Percentiles rank a stretch among this genome's conserved stretches.
Conservation (phyloP, 2,329 filamentous ascomycete species). For the Scedosporium dehoogii region DNA sequence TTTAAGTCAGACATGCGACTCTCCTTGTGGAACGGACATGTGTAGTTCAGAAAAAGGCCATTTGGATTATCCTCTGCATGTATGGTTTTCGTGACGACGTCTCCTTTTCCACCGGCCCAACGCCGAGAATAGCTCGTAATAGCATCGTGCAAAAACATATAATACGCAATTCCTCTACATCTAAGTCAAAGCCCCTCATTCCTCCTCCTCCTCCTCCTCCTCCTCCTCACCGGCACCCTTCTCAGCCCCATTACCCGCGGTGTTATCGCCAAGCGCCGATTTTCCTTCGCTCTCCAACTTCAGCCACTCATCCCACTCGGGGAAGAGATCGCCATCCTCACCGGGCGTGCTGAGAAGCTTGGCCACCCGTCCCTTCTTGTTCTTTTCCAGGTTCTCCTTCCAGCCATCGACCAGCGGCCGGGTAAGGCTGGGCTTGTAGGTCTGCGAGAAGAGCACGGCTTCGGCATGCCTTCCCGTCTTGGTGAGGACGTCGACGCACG, state of each 20-base stretch:
- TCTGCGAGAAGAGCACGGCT: conserved; percentile 86
- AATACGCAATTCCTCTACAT: background rate
- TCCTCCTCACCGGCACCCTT: conserved; percentile 15
- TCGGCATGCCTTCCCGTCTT: conserved; percentile 75
- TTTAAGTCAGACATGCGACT: too few relatives aligned
- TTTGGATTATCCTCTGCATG: conserved; percentile 1
- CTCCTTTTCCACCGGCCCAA: conserved; percentile 2
- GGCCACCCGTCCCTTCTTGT: conserved; percentile 74
- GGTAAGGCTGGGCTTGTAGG: conserved; percentile 79
- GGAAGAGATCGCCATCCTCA: conserved; percentile 81
- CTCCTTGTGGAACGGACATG: background rate
- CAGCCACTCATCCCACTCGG: conserved; percentile 90
- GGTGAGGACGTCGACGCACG: conserved; percentile 68
- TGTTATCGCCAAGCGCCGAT: conserved; percentile 4
- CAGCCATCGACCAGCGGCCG: conserved; percentile 60
- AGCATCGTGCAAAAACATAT: background rate
- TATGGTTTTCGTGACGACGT: background rate
- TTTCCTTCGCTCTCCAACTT: conserved; percentile 65
- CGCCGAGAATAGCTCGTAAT: background rate
- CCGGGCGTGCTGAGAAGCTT: conserved; percentile 75
- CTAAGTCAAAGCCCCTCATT: background rate
- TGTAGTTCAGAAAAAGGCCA: background rate
- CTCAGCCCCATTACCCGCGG: background rate
- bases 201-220: conserved; percentile 12
- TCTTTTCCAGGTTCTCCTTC: conserved; percentile 76